A percentile compares a stretch with the other conserved stretches of the same genome.
Evolutionary conservation across 108 stramenopile genomes (phyloP).

Genomic region (Nitzschia sp.): DNA sequence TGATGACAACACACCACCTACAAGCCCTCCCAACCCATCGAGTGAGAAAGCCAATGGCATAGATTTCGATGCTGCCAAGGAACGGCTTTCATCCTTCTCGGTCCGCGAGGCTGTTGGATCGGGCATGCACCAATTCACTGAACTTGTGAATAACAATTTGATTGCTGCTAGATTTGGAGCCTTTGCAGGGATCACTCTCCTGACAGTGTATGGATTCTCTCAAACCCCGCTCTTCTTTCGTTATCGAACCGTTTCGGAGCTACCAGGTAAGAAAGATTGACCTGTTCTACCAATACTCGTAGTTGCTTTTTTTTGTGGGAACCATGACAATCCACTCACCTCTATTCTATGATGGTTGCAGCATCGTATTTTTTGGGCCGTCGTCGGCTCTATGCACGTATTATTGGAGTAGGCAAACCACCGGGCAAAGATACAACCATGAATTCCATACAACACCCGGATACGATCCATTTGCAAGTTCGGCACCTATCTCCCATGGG

Average conservation of each 20-base stretch:
- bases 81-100: neutral
- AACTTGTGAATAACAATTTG: conserved; percentile 68
- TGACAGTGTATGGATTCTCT: conserved; percentile 69
- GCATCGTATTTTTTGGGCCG: conserved; percentile 47
- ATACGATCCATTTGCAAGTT: conserved; percentile 43
- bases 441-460: conserved; percentile 12
- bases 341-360: conserved; percentile 2
- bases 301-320: too few relatives aligned
- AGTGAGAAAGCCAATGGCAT: neutral
- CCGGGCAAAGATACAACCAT: neutral
- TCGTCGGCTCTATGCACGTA: conserved; percentile 61
- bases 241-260: conserved; percentile 63
- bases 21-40: neutral
- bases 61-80: neutral
- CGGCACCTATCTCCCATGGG: conserved; percentile 75
- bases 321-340: neutral
- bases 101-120: conserved; percentile 31
- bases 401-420: conserved; percentile 45
- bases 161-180: conserved; percentile 61
- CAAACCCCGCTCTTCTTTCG: conserved; percentile 85
- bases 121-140: conserved; percentile 42
- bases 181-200: conserved; percentile 49
- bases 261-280: conserved; percentile 37
- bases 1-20: neutral
- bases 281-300: too few relatives aligned